Evolutionary conservation across 805 yeast species (phyloP), one percentile per base, ranked within the genome.

Genomic region (Pichia insulana): DNA sequence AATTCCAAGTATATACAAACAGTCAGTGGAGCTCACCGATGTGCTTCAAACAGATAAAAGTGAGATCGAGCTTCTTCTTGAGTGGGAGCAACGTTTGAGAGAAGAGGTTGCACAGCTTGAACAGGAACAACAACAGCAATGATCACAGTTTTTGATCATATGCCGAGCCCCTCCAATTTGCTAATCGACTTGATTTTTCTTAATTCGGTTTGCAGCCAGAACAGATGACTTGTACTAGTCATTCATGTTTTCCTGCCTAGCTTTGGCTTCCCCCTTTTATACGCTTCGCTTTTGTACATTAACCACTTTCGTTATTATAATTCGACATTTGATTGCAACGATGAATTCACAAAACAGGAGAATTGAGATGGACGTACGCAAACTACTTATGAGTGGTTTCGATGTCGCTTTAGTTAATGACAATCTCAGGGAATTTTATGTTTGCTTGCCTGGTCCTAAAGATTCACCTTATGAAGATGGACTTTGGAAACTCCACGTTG

Each of bases 361-460:
- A 38, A 89, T 92, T 50, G 96, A 89, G 58, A 85, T 92, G 25
- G 98, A 90, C 62, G 97, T 90, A 37, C 88, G 86, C 96, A 92
- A 89, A 62, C 70, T 90, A 74, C 60, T 90, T 64, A 88, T 87
- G 95, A 84, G 95, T 64, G 89, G 86, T 62, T 90, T 80, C 59
- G 90, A 88, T 44, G 97, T 90, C 16, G 74, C 78, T 10, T 69
- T 90, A 40, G 77, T 85, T 34, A 30, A 43, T 17, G 80, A 88
- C 50, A 80, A 72, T 61, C 75, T 83, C 73, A 95, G 87, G 59
- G 96, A 86, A 61, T 85, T 90, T 59, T 76, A 70, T 57, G 95
- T 90, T 35, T 73, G 82, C 43, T 87, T 92, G 59, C 72, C 71
- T 42, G 98, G 97, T 0, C 98, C 98, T 1, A 66, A 68, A 43